Conservation (phyloP, 108 stramenopile species). For the Pelagomonas calceolata region DNA sequence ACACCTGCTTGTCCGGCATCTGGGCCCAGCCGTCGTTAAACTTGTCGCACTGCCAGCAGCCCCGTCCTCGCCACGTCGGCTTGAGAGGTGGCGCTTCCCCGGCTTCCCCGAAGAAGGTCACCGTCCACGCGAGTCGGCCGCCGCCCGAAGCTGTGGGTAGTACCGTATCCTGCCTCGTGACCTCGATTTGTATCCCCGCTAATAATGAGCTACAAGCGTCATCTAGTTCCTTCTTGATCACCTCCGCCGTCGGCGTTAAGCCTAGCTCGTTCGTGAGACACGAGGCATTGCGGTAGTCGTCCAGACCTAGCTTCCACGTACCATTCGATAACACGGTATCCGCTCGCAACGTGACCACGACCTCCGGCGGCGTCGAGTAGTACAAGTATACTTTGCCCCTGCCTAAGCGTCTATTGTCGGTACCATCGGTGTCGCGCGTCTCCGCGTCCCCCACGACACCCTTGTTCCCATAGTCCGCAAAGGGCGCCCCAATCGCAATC, state of each 20-base stretch:
- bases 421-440: conserved; percentile 25
- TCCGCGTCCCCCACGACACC: conserved; percentile 19
- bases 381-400: conserved; percentile 56
- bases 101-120: conserved; percentile 37
- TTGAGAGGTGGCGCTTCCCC: conserved; percentile 30
- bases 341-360: conserved; percentile 30
- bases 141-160: neutral
- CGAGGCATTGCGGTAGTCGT: conserved; percentile 12
- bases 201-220: conserved; percentile 34
- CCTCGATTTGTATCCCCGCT: conserved; percentile 19
- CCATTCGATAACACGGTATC: conserved; percentile 38
- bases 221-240: conserved; percentile 39
- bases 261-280: neutral
- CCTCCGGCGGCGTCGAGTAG: conserved; percentile 40
- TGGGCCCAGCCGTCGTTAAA: conserved; percentile 10
- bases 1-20: neutral
- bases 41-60: conserved; percentile 12
- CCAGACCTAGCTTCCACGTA: conserved; percentile 29
- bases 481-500: conserved; percentile 38
- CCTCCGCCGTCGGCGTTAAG: conserved; percentile 19
- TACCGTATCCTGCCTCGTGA: conserved; percentile 17
- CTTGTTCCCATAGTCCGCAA: conserved; percentile 31
- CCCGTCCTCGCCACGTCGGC: conserved; percentile 16
- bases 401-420: conserved; percentile 30
- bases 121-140: conserved; percentile 45